phyloP scores from a whole-genome alignment of 495 filamentous ascomycete genomes.

The Penicillium silybi region DNA sequence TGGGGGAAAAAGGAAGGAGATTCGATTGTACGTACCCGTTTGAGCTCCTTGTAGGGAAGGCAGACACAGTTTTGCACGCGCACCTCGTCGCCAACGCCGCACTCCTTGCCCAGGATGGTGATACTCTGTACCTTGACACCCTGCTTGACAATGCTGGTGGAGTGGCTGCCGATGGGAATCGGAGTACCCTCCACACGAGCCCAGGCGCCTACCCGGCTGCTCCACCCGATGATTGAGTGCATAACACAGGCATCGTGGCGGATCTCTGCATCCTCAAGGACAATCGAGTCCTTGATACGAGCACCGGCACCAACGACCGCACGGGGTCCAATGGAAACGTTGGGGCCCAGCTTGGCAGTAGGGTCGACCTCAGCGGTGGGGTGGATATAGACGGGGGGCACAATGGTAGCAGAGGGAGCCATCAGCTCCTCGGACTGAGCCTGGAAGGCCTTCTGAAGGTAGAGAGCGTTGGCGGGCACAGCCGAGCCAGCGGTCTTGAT shows the following conservation, averaged over 20 bases:
- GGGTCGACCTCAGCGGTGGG: constrained; percentile 90
- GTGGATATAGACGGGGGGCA: constrained; percentile 95
- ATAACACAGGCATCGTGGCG: constrained; percentile 96
- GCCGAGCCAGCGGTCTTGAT: constrained; percentile 99
- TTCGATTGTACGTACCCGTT: constrained; percentile 66
- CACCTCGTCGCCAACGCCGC: constrained; percentile 89
- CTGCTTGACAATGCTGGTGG: constrained; percentile 92
- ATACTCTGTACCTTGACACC: constrained; percentile 99
- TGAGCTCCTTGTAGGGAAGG: constrained; percentile 96
- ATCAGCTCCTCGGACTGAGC: constrained; percentile 76
- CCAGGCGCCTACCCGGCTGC: constrained; percentile 93
- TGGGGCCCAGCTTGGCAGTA: constrained; percentile 93
- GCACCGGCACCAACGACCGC: constrained; percentile 81
- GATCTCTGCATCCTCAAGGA: constrained; percentile 92
- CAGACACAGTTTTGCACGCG: constrained; percentile 98
- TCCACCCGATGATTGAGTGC: constrained; percentile 97
- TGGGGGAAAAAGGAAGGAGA: background rate
- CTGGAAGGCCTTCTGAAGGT: constrained; percentile 93
- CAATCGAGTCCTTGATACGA: constrained; percentile 92
- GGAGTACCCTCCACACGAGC: constrained; percentile 96
- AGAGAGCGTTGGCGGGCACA: constrained; percentile 94
- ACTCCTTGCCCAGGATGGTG: constrained; percentile 96
- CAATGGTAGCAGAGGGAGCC: constrained; percentile 79
- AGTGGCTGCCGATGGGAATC: constrained; percentile 83
- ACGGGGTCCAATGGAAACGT: constrained; percentile 91